phyloP scores from a whole-genome alignment of 768 basidiomycete genomes.

The Kwoniella pini region DNA sequence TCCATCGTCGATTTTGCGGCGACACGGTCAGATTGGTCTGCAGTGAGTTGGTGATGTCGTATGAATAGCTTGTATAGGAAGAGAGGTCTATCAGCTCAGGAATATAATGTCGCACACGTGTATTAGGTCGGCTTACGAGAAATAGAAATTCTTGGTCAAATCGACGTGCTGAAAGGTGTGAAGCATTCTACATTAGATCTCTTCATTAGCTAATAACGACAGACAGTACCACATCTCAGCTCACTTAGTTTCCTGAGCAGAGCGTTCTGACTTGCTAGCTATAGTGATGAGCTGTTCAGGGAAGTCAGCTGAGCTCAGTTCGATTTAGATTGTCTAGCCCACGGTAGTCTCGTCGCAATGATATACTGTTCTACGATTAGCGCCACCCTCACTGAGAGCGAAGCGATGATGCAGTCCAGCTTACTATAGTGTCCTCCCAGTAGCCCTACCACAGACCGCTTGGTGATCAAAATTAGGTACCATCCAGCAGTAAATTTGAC shows the following conservation, averaged over 20 bases:
- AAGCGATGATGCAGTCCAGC: background rate
- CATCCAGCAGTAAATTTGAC: constrained; percentile 91
- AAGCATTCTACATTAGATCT: constrained; percentile 63
- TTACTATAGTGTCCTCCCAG: constrained; percentile 83
- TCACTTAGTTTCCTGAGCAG: constrained; percentile 75
- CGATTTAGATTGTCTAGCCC: constrained; percentile 45
- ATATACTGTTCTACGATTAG: constrained; percentile 60
- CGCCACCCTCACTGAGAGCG: background rate
- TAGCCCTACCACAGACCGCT: constrained; percentile 87
- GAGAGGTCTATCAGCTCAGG: background rate
- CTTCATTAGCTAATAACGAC: constrained; percentile 5
- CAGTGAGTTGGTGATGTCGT: constrained; percentile 93
- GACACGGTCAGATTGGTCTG: constrained; percentile 77
- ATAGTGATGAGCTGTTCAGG: constrained; percentile 60
- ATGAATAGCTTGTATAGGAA: constrained; percentile 73
- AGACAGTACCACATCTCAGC: background rate
- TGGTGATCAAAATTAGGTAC: constrained; percentile 89
- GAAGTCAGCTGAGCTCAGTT: background rate
- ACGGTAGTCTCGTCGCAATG: constrained; percentile 92
- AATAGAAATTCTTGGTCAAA: constrained; percentile 99
- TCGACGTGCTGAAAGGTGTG: constrained; percentile 94
- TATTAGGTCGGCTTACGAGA: too few species aligned
- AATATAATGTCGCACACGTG: too few species aligned
- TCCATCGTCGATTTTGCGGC: constrained; percentile 60
- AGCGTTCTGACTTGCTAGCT: constrained; percentile 81